phyloP scores from a whole-genome alignment of 345 rosid species.

The Firmiana major region DNA sequence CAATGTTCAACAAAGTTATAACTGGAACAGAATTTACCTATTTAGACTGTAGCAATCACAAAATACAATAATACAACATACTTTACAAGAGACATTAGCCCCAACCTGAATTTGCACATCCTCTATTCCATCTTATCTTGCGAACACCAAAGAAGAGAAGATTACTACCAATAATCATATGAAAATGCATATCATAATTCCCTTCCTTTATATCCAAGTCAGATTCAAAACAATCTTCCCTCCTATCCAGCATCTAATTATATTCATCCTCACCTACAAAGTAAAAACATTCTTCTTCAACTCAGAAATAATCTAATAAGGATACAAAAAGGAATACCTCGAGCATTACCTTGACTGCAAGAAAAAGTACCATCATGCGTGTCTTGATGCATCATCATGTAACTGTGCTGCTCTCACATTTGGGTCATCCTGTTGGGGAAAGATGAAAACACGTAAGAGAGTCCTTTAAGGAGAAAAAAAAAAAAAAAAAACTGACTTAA shows the following conservation, averaged over 20 bases:
- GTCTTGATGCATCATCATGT: slow-evolving; percentile 76
- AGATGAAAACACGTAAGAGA: neutral
- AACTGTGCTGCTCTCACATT: slow-evolving; percentile 66
- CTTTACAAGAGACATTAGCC: slow-evolving; percentile 24
- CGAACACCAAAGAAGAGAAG: neutral
- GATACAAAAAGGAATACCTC: neutral
- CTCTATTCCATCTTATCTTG: slow-evolving; percentile 20
- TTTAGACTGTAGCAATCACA: neutral
- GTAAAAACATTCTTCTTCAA: neutral
- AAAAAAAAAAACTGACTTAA: neutral
- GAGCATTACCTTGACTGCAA: slow-evolving; percentile 3
- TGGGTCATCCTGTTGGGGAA: slow-evolving; percentile 60
- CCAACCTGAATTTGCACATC: slow-evolving; percentile 4
- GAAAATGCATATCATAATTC: neutral
- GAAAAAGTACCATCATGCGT: slow-evolving; percentile 31
- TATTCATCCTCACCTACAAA: slow-evolving; percentile 16
- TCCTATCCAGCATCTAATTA: neutral
- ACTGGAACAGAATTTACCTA: neutral
- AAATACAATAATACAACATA: slow-evolving; percentile 14
- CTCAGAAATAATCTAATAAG: neutral
- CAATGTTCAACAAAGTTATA: neutral
- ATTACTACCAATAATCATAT: neutral
- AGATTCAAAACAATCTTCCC: slow-evolving; percentile 1
- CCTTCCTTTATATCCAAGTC: slow-evolving; percentile 20
- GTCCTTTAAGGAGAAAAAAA: no score